These are phyloP conservation scores for Pelargonium fulgidum DNA, from an alignment of 441 rosid species.

Conservation along the genomic window DNA sequence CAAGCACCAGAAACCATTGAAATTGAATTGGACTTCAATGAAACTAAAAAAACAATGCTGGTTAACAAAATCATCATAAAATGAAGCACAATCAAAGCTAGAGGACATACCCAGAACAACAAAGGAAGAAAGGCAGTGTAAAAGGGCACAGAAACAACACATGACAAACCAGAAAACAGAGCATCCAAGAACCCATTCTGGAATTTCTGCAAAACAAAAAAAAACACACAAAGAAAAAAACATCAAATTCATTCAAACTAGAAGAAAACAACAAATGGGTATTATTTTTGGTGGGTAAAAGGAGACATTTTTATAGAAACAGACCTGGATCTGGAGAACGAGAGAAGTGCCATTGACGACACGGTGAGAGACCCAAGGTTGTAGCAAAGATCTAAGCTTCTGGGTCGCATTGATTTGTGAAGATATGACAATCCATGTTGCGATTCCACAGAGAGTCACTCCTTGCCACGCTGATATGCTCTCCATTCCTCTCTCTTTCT, in stretches of 20 bases:
- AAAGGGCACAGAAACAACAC: conserved; percentile 92
- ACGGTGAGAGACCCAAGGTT: conserved; percentile 57
- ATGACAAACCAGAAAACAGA: conserved; percentile 71
- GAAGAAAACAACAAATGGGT: conserved; percentile 8
- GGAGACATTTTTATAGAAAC: neutral
- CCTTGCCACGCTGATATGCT: conserved; percentile 70
- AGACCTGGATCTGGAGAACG: conserved; percentile 81
- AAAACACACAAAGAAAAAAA: conserved; percentile 6
- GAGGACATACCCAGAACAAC: conserved; percentile 76
- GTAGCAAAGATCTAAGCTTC: conserved; percentile 65
- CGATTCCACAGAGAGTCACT: conserved; percentile 47
- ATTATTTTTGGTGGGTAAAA: neutral
- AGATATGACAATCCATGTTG: conserved; percentile 65
- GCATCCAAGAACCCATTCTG: conserved; percentile 61
- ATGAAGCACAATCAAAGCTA: neutral
- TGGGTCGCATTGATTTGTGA: conserved; percentile 49
- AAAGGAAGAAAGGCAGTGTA: conserved; percentile 94
- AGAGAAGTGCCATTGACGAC: conserved; percentile 48
- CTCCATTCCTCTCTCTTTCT: conserved; percentile 45
- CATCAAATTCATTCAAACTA: neutral
- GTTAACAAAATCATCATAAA: conserved; percentile 11
- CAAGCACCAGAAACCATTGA: conserved; percentile 9
- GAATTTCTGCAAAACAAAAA: conserved; percentile 44
- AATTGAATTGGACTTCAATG: neutral
- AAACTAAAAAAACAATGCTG: neutral